Evolutionary conservation across 2,329 filamentous ascomycete species (phyloP).

Genomic region (Neoascochyta sp.): DNA sequence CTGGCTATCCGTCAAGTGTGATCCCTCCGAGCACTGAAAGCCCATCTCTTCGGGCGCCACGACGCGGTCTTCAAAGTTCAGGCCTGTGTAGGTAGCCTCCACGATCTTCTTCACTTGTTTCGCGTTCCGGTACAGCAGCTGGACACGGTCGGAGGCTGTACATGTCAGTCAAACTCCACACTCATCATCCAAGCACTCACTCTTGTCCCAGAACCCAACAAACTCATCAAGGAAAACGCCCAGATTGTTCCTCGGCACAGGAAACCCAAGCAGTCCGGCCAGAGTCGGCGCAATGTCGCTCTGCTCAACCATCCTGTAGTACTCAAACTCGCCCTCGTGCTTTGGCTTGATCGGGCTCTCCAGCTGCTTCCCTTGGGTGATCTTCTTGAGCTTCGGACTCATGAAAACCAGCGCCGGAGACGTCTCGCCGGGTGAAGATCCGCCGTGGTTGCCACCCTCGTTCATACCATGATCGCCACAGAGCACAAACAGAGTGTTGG

Average conservation of each 20-base stretch:
- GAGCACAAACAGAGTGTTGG: conserved; percentile 76
- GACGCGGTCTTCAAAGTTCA: conserved; percentile 44
- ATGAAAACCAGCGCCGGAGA: conserved; percentile 89
- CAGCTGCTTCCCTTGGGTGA: conserved; percentile 41
- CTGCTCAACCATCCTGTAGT: conserved; percentile 83
- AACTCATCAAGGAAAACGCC: conserved; percentile 81
- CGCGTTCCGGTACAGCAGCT: conserved; percentile 73
- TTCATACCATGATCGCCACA: conserved; percentile 99
- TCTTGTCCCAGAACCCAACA: conserved; percentile 67
- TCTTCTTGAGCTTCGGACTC: conserved; percentile 69
- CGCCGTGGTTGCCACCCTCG: conserved; percentile 93
- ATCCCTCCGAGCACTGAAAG: conserved; percentile 10
- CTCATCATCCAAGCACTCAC: conserved; percentile 50
- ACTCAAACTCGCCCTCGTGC: conserved; percentile 64
- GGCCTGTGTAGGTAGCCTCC: conserved; percentile 64
- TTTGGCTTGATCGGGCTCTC: conserved; percentile 56
- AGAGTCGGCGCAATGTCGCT: conserved; percentile 90
- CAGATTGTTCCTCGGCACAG: conserved; percentile 83
- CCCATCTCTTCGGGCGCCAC: conserved; percentile 7
- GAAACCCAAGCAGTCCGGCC: conserved; percentile 80
- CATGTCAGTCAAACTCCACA: conserved; percentile 22
- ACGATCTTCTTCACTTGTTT: conserved; percentile 76
- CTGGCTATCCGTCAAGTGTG: conserved; percentile 21
- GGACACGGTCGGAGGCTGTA: conserved; percentile 51
- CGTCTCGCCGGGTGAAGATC: conserved; percentile 89